Conservation (phyloP, 2,329 filamentous ascomycete genomes). For the Knoxdaviesia capensis region DNA sequence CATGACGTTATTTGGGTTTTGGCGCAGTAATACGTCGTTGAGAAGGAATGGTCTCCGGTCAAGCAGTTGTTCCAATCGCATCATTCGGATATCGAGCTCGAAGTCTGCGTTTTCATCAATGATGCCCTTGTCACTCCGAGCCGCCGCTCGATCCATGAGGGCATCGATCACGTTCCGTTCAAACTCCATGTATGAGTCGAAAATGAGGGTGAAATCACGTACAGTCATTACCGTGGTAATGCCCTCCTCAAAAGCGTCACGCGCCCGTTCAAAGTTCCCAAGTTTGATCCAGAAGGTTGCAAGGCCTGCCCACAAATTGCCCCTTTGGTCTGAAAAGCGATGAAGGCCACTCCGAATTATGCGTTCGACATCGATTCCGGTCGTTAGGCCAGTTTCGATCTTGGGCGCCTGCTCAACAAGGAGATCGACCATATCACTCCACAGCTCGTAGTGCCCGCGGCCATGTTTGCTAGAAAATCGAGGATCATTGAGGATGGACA, state of each 20-base stretch:
- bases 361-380: slow-evolving; percentile 72
- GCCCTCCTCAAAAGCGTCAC: slow-evolving; percentile 89
- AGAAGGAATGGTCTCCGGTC: slow-evolving; percentile 87
- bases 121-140: slow-evolving; percentile 57
- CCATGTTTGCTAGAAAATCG: slow-evolving; percentile 82
- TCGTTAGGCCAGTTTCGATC: slow-evolving; percentile 60
- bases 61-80: slow-evolving; percentile 96
- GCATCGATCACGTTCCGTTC: slow-evolving; percentile 88
- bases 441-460: slow-evolving; percentile 89
- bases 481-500: slow-evolving; percentile 76
- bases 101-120: slow-evolving; percentile 73
- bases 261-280: slow-evolving; percentile 77
- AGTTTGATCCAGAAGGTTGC: slow-evolving; percentile 93
- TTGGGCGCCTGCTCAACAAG: slow-evolving; percentile 79
- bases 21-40: slow-evolving; percentile 84
- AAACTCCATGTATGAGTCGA: slow-evolving; percentile 91
- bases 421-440: slow-evolving; percentile 93
- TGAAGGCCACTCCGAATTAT: slow-evolving; percentile 86
- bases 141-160: slow-evolving; percentile 72
- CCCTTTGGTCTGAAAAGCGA: slow-evolving; percentile 80
- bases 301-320: slow-evolving; percentile 84
- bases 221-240: slow-evolving; percentile 98
- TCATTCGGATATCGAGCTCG: slow-evolving; percentile 89
- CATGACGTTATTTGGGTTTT: slow-evolving; percentile 88
- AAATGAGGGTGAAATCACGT: slow-evolving; percentile 87